Base-by-base conservation (phyloP, 73 alveolate species). In the Paramecium bursaria region DNA sequence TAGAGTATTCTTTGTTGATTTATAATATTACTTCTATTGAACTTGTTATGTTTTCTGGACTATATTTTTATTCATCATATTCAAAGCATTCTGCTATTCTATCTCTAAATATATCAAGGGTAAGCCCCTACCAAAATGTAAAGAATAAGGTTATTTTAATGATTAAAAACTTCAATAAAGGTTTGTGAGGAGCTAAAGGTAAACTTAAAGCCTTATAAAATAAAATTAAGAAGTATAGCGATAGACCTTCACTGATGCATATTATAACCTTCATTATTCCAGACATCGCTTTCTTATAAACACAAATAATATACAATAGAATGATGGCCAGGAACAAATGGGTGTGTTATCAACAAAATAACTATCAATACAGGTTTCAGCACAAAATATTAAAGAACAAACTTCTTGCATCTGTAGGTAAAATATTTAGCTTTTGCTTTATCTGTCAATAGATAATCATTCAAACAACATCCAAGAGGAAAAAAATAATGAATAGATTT, bases 391-490 rank as follows among this genome's bases (percentile, higher is more conserved):
- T 79, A 46, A 11, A 79, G 25, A 1, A 79, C 89, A 79, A 53
- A 79, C 54, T 79, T 79, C 15, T 79, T 79, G 74, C 89, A 79
- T 39, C 89, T 52, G 46, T 79, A 79, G 6, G 89, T 79, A 35
- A 79, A 79, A 42, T 79, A 79, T 55, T 79, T 79, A 3, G 89
- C 89, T 79, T 79, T 79, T 6, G 89, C 89, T 46, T 48, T 48
- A 46, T 51, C 50, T 0, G 89, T 79, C 25, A 79, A 54, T 13
- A 53, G 31, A n/a, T 79, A 79, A 17, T 74, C 48, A 14, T 79
- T 73, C 14, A 82, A 53, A 51, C 89, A 79, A 33, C 46, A 73
- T 53, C 44, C 54, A 14, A 79, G 46, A 5, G 89, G 89, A 44
- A 67, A 79, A 26, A 79, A 42, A 79, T 79, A 82, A 53, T 53